phyloP scores from a whole-genome alignment of 345 rosid genomes.

The Syzygium aqueum region DNA sequence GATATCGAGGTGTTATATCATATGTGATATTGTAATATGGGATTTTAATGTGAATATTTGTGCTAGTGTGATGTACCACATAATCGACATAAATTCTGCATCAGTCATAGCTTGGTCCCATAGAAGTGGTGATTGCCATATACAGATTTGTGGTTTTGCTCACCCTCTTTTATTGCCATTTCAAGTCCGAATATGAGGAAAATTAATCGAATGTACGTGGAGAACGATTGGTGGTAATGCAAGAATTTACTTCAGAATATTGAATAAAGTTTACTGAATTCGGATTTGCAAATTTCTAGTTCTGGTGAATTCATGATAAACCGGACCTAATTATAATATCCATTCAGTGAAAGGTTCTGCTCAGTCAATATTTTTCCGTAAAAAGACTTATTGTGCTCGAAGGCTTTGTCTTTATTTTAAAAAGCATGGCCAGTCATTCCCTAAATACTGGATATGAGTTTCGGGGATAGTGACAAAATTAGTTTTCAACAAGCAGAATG shows the following conservation, averaged over 20 bases:
- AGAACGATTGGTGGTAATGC: not conserved
- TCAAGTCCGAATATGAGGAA: not conserved
- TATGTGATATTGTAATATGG: not conserved
- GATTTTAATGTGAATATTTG: not conserved
- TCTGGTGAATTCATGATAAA: not conserved
- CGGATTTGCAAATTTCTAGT: not conserved
- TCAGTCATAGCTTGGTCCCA: not conserved
- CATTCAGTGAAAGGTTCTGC: not conserved
- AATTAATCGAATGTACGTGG: fast-evolving
- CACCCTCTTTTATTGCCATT: not conserved
- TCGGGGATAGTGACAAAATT: not conserved
- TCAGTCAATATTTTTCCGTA: not conserved
- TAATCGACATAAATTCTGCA: not conserved
- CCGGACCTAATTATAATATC: not conserved
- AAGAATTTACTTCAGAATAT: not conserved
- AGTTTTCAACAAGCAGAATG: not conserved
- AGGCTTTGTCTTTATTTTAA: not conserved
- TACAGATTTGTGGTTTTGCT: not conserved
- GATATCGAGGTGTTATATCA: not conserved
- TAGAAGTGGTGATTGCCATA: not conserved
- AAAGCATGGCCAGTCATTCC: not conserved
- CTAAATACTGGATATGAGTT: not conserved
- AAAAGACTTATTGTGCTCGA: not conserved
- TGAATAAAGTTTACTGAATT: not conserved
- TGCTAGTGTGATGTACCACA: not conserved